phyloP scores from a whole-genome alignment of 192 early-diverging fungal species.

The Gaertneriomyces semiglobifer region DNA sequence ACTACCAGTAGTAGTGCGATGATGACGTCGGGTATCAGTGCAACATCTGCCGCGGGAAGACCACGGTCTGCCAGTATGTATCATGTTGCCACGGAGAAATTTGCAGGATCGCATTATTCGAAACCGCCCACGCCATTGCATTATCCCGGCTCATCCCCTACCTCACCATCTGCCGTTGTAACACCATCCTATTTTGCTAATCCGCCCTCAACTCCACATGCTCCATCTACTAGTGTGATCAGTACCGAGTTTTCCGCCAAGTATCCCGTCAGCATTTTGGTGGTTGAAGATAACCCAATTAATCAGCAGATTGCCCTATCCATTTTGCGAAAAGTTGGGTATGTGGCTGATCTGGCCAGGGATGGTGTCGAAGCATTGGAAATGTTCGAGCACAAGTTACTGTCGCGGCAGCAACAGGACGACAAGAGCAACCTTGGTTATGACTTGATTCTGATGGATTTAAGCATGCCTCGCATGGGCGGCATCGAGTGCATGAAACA shows the following conservation, averaged over 20 bases:
- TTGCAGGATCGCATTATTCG: too few species aligned
- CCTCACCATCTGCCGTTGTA: too few species aligned
- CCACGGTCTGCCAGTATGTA: too few species aligned
- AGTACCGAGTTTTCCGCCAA: background rate
- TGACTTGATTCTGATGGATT: constrained; percentile 13
- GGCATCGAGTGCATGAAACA: constrained; percentile 19
- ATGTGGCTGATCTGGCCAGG: constrained; percentile 21
- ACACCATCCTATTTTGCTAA: too few species aligned
- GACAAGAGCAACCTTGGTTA: background rate
- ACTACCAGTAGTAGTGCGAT: too few species aligned
- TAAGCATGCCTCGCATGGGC: constrained; percentile 26
- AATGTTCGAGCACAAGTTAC: constrained; percentile 1
- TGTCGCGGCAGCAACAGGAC: background rate
- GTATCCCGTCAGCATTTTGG: constrained; percentile 23
- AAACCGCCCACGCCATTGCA: too few species aligned
- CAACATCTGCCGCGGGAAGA: too few species aligned
- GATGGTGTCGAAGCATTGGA: constrained; percentile 23
- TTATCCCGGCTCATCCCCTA: too few species aligned
- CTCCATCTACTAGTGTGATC: background rate
- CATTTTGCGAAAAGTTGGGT: constrained; percentile 25
- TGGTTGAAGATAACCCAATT: constrained; percentile 29
- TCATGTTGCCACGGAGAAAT: too few species aligned
- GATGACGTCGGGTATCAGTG: too few species aligned
- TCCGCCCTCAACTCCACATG: background rate
- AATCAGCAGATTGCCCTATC: constrained; percentile 30